Base-by-base conservation (phyloP, 768 basidiomycete species). In the Mycena rosella region DNA sequence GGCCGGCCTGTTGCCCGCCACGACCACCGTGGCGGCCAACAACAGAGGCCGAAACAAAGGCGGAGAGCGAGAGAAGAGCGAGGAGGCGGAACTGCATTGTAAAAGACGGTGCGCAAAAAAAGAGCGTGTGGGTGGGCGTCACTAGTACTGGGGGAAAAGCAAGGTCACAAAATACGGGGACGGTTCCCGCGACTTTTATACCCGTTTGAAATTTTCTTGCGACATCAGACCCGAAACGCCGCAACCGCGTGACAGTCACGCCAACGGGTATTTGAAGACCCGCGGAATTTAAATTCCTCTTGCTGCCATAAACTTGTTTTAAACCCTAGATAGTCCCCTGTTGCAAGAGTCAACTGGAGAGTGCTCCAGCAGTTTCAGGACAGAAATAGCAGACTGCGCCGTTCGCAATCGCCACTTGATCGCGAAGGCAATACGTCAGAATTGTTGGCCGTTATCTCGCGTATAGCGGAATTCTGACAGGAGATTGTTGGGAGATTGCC, bases 11-110 rank as follows among this genome's bases (percentile, higher is more conserved):
- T n/a, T n/a, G n/a, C n/a, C n/a, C n/a, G n/a, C n/a, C n/a, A n/a
- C n/a, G n/a, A n/a, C n/a, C 54, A 6, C 20, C 36, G 53, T 55
- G n/a, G 45, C 51, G 55, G 29, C 48, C 26, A 3, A 62, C 57
- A 3, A 38, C 57, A 22, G 47, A 29, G 26, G 64, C 49, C 20
- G 66, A 53, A 22, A 18, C 60, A 30, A 47, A 18, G 38, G 48
- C 66, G 22, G 48, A 20, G 48, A 68, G 26, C 17, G 54, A 57
- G 36, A 68, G 20, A 17, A 68, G 34, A 2, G 60, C 55, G 55
- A 68, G 17, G 66, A 68, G 11, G 24, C 60, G 60, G 55, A 68
- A 44, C 48, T 68, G 66, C 66, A 68, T 68, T 20, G 14, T 58
- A 14, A 44, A 36, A 24, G 60, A 29, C 22, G 44, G 59, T 29